Evolutionary conservation across 805 yeast species (phyloP).

Genomic region (Clavispora santaluciae): DNA sequence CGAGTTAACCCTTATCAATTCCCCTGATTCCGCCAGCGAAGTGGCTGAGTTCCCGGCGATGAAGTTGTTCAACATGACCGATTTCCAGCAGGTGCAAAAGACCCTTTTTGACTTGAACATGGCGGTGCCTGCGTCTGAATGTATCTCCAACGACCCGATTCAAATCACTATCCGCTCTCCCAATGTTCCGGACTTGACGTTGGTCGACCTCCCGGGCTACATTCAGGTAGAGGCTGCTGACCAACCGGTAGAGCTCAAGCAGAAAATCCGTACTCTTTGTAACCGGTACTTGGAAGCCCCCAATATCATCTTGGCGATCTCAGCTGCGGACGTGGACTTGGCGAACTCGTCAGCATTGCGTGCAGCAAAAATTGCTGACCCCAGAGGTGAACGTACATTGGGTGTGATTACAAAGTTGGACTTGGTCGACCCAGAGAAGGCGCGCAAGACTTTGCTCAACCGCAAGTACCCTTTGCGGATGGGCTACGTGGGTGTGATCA

Average conservation of each 20-base stretch:
- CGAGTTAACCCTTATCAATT: constrained; percentile 85
- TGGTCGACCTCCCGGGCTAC: constrained; percentile 96
- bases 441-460: constrained; percentile 64
- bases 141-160: constrained; percentile 90
- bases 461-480: constrained; percentile 82
- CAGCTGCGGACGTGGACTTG: constrained; percentile 96
- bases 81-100: constrained; percentile 83
- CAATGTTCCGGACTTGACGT: constrained; percentile 78
- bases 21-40: constrained; percentile 76
- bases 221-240: constrained; percentile 96
- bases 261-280: constrained; percentile 74
- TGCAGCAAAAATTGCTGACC: constrained; percentile 87
- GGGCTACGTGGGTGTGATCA: constrained; percentile 99
- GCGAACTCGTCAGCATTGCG: constrained; percentile 94
- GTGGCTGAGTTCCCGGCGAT: constrained; percentile 92
- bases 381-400: constrained; percentile 90
- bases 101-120: constrained; percentile 83
- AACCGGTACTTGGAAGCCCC: constrained; percentile 85
- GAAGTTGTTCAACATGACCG: constrained; percentile 74
- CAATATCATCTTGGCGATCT: constrained; percentile 89
- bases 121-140: constrained; percentile 84
- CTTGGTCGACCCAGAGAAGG: constrained; percentile 73
- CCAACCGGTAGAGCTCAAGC: constrained; percentile 82
- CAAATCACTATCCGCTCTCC: constrained; percentile 90
- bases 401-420: constrained; percentile 96